These are phyloP conservation scores for Coemansia sp. DNA, from an alignment of 192 early-diverging fungal genomes.

Conservation along the genomic window DNA sequence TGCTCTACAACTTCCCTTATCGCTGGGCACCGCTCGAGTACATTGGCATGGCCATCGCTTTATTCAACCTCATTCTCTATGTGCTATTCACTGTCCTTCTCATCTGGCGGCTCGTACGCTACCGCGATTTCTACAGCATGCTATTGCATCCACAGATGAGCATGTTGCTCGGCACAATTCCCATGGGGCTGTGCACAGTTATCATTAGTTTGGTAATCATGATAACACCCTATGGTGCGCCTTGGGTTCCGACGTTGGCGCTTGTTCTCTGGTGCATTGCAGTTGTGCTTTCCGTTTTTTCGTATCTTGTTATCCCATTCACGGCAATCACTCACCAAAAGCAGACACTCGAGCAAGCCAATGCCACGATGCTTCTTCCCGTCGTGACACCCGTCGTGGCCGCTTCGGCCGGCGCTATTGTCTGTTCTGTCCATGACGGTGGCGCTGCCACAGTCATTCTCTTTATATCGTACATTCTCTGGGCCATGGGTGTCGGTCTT, in stretches of 20 bases:
- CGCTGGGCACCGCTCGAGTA: conserved; percentile 32
- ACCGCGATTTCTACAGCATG: conserved; percentile 48
- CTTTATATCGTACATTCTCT: conserved; percentile 47
- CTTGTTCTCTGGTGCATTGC: conserved; percentile 53
- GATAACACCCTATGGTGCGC: conserved; percentile 11
- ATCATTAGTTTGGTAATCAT: conserved; percentile 31
- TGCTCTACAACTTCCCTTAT: conserved; percentile 51
- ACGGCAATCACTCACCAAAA: conserved; percentile 44
- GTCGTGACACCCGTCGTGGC: conserved; percentile 57
- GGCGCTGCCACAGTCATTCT: conserved; percentile 26
- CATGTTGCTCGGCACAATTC: conserved; percentile 55
- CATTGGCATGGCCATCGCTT: conserved; percentile 45
- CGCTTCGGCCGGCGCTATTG: conserved; percentile 41
- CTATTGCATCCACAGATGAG: conserved; percentile 56
- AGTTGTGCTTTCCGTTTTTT: conserved; percentile 36
- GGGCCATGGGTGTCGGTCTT: conserved; percentile 53
- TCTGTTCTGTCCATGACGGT: conserved; percentile 22
- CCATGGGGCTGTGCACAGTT: conserved; percentile 56
- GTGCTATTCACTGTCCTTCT: conserved; percentile 30
- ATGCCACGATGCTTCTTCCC: conserved; percentile 53
- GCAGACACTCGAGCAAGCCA: conserved; percentile 47
- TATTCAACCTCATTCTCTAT: conserved; percentile 46
- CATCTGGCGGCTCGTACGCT: conserved; percentile 24
- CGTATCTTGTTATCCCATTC: conserved; percentile 45
- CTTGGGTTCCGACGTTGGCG: conserved; percentile 45